These are phyloP conservation scores for Withania somnifera DNA, from an alignment of 305 asterid species.

Conservation along the genomic window DNA sequence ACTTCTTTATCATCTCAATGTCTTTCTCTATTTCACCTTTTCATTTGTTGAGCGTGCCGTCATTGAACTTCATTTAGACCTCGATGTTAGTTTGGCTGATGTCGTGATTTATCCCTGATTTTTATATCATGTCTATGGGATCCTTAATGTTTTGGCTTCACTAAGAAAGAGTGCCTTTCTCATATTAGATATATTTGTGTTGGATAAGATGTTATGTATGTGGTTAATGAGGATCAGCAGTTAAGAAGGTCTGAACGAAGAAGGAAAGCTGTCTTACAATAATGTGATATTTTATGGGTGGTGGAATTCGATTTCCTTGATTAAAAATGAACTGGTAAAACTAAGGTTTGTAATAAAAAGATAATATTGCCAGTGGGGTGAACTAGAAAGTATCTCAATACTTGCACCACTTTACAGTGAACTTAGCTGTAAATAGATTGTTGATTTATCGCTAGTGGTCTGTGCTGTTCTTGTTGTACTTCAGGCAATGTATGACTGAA, in stretches of 20 bases:
- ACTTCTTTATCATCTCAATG: not conserved
- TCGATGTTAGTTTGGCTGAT: not conserved
- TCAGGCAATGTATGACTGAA: not conserved
- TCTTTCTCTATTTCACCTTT: not conserved
- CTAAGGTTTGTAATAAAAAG: not conserved
- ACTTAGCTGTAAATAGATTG: not conserved
- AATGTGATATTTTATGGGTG: not conserved
- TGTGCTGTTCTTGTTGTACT: conserved; percentile 4
- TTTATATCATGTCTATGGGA: not conserved
- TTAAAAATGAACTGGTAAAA: not conserved
- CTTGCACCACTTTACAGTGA: not conserved
- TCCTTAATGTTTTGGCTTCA: not conserved
- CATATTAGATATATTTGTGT: not conserved
- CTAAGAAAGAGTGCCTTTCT: not conserved
- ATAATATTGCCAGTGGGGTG: not conserved
- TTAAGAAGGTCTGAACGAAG: not conserved
- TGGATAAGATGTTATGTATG: not conserved
- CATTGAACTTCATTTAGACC: not conserved
- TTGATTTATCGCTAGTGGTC: not conserved
- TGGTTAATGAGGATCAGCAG: not conserved
- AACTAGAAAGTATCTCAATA: not conserved
- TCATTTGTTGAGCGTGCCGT: not conserved
- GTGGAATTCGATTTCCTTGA: not conserved
- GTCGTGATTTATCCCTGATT: not conserved
- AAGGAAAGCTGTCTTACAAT: not conserved